Conservation (phyloP, 768 basidiomycete genomes). For the Rhodotorula toruloides region DNA sequence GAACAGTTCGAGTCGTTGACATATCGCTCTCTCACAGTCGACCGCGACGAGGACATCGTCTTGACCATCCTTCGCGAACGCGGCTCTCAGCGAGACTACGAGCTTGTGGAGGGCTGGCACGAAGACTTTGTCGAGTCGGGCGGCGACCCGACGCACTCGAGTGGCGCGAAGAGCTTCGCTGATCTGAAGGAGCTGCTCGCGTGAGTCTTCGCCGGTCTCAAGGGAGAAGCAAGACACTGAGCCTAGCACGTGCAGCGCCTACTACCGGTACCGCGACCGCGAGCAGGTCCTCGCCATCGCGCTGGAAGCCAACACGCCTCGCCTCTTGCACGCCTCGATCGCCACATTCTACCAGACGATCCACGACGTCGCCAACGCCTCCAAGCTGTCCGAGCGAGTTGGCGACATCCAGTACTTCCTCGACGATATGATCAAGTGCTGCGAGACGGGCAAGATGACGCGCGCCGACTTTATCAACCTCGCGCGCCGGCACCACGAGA, state of each 20-base stretch:
- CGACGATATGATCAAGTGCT: constrained; percentile 22
- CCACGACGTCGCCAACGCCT: constrained; percentile 32
- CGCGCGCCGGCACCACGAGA: constrained; percentile 29
- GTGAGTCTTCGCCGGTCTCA: too few relatives aligned
- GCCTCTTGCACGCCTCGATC: constrained; percentile 23
- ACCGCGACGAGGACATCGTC: constrained; percentile 30
- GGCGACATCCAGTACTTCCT: constrained; percentile 35
- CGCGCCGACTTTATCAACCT: constrained; percentile 28
- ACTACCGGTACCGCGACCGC: constrained; percentile 31
- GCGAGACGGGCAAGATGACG: not conserved
- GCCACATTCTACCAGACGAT: constrained; percentile 35
- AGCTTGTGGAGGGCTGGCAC: constrained; percentile 23
- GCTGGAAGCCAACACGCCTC: constrained; percentile 23
- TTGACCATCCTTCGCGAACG: constrained; percentile 34
- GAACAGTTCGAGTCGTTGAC: too few relatives aligned
- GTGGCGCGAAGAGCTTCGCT: constrained; percentile 6
- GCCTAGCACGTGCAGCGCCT: constrained; percentile 27
- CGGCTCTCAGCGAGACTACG: not conserved
- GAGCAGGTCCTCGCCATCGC: constrained; percentile 32
- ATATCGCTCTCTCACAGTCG: constrained; percentile 5
- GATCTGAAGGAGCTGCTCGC: constrained; percentile 31
- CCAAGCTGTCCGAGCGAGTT: constrained; percentile 23
- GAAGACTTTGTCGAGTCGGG: not conserved
- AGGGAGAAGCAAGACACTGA: too few relatives aligned
- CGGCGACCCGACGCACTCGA: not conserved